Conservation (phyloP, 345 rosid genomes). For the Lepidium sativum region DNA sequence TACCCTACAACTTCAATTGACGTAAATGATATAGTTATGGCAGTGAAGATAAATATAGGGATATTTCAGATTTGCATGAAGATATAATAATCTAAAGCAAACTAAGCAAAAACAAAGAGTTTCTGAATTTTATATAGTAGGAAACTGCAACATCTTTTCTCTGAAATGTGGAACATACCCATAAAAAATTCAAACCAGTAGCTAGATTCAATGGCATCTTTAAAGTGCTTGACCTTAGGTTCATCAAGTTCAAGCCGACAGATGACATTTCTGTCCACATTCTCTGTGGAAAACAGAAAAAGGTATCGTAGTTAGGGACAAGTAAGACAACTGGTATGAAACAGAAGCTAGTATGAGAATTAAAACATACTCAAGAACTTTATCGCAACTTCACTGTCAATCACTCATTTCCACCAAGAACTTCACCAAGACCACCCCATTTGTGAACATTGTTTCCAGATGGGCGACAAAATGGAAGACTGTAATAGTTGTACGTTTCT, state of each 20-base stretch:
- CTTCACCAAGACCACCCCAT: constrained; percentile 99
- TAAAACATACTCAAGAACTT: constrained; percentile 72
- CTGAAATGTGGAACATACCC: constrained; percentile 25
- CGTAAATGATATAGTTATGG: not conserved
- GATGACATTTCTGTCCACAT: constrained; percentile 49
- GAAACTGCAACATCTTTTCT: not conserved
- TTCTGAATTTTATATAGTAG: not conserved
- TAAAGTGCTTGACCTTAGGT: constrained; percentile 61
- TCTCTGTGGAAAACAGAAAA: constrained; percentile 34
- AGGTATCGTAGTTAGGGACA: not conserved
- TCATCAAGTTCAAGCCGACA: constrained; percentile 63
- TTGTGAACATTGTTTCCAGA: constrained; percentile 64
- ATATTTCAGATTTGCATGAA: not conserved
- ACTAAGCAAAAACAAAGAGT: not conserved
- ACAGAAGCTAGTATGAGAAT: not conserved
- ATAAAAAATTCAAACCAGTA: constrained; percentile 93
- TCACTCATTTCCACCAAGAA: constrained; percentile 98
- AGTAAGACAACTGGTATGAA: not conserved
- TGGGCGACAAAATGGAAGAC: constrained; percentile 90
- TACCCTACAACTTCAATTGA: not conserved
- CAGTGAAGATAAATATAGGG: not conserved
- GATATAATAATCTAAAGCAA: not conserved
- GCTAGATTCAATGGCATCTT: constrained; percentile 81
- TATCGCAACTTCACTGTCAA: constrained; percentile 78
- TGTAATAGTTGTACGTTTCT: constrained; percentile 97